Percentiles rank a stretch among this genome's conserved stretches.
Conservation (phyloP, 2,329 filamentous ascomycete genomes). For the Cercospora sesami region DNA sequence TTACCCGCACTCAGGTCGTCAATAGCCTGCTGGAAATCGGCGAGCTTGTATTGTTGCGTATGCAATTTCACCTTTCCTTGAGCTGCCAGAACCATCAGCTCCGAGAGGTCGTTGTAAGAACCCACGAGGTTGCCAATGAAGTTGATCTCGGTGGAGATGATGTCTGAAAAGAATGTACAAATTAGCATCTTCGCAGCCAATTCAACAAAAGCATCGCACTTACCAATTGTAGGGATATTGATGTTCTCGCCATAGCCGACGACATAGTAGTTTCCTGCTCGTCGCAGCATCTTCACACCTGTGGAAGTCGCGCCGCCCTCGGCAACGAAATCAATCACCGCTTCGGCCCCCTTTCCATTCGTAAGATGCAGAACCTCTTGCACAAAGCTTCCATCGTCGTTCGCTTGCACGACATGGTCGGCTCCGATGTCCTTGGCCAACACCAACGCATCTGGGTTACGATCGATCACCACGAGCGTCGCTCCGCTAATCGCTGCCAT, state of each 20-base stretch:
- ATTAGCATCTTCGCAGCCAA: neutral
- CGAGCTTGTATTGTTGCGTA: constrained; percentile 32
- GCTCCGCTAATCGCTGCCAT: constrained; percentile 33
- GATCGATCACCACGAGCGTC: constrained; percentile 31
- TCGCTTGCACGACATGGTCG: constrained; percentile 27
- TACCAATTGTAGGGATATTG: constrained; percentile 14
- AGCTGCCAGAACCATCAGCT: constrained; percentile 31
- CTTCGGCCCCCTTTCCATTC: constrained; percentile 30
- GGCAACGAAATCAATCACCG: constrained; percentile 32
- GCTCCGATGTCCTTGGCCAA: constrained; percentile 33
- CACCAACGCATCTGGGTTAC: constrained; percentile 28
- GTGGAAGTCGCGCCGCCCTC: constrained; percentile 31
- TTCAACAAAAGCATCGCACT: neutral
- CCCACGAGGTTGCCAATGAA: constrained; percentile 32
- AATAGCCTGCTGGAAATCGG: constrained; percentile 32
- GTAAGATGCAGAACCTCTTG: constrained; percentile 31
- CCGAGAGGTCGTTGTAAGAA: constrained; percentile 30
- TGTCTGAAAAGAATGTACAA: constrained; percentile 27
- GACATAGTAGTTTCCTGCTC: constrained; percentile 34
- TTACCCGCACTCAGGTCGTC: constrained; percentile 30
- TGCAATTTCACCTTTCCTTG: constrained; percentile 33
- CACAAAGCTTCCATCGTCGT: constrained; percentile 28
- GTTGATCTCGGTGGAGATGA: constrained; percentile 34
- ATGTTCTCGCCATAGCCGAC: constrained; percentile 24
- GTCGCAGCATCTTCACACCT: constrained; percentile 31